Evolutionary conservation across 1,284 basidiomycete species (phyloP), one percentile per base, ranked within the genome.

Genomic region (Malassezia globosa): DNA sequence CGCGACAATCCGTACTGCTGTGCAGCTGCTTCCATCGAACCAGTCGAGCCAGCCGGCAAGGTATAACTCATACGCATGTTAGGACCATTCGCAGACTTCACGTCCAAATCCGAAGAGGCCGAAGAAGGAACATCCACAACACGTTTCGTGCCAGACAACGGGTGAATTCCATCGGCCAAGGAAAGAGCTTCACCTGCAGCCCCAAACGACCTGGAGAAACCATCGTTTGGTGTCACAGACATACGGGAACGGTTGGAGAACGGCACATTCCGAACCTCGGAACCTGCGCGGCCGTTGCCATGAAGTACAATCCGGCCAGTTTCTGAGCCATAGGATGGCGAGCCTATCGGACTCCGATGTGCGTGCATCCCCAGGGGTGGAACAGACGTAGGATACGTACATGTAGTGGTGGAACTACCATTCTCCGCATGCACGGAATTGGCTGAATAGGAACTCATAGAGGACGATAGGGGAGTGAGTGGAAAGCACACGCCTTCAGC

Each of bases 81-180:
- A 1, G 26, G 41, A 18, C 37, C 37, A 11, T 18, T 14, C 16
- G 11, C 24, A 5, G 27, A 16, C 33, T 41, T 36, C 39, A 40
- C 26, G 10, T 14, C 22, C 10, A 10, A 48, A 42, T 39, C 59
- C 51, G 37, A 78, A 78, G 48, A 72, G 74, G 11, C 83, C 83
- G 65, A 74, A n/a, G n/a, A n/a, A n/a, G n/a, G n/a, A 80, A 54
- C 73, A 82, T 51, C 79, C 83, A 36, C 82, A 82, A 7, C 68
- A 78, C 52, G 33, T 22, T 45, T 42, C 8, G 44, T 38, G n/a
- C n/a, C 35, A 8, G 44, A 26, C 18, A 37, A 10, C 3, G 29
- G 29, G 29, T 31, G 29, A 11, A 13, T 2, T 11, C 11, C 11
- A n/a, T 16, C 42, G 6, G 29, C 16, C 18, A 60, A 41, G 26